These are phyloP conservation scores for Saccharomyces cerevisiae DNA, from an alignment of 805 yeast species.

Conservation along the genomic window DNA sequence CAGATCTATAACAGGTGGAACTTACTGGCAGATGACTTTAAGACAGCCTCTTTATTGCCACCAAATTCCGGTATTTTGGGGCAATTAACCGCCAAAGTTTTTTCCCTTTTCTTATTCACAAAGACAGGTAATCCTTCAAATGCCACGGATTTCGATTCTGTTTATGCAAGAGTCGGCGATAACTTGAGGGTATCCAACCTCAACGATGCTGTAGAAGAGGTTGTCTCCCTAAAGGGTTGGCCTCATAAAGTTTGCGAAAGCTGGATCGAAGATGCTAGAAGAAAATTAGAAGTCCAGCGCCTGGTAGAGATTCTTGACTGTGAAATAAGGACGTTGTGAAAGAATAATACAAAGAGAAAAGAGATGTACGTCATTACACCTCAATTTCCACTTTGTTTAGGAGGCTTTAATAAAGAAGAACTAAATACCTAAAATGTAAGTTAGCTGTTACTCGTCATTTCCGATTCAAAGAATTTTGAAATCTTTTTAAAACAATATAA, in stretches of 20 bases:
- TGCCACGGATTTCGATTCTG: conserved; percentile 70
- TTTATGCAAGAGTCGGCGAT: conserved; percentile 76
- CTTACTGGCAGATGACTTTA: conserved; percentile 72
- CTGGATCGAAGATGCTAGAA: conserved; percentile 86
- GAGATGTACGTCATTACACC: neutral
- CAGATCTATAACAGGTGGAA: conserved; percentile 78
- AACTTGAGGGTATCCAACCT: conserved; percentile 68
- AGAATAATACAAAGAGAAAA: neutral
- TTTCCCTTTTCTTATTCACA: conserved; percentile 66
- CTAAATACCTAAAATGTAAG: neutral
- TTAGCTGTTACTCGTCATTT: neutral
- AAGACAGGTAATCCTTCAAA: conserved; percentile 77
- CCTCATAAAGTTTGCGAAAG: conserved; percentile 80
- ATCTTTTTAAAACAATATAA: neutral
- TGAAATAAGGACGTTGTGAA: conserved; percentile 45
- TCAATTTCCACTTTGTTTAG: neutral
- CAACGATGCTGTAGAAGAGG: conserved; percentile 88
- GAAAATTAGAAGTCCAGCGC: conserved; percentile 80
- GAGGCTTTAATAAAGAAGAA: neutral
- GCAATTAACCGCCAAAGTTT: conserved; percentile 70
- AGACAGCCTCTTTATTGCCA: conserved; percentile 82
- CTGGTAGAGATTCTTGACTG: conserved; percentile 60
- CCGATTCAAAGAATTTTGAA: neutral
- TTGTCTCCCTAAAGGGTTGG: conserved; percentile 86
- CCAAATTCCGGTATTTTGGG: conserved; percentile 95